Conservation (phyloP, 805 yeast species). For the Saccharomyces kudriavzevii region DNA sequence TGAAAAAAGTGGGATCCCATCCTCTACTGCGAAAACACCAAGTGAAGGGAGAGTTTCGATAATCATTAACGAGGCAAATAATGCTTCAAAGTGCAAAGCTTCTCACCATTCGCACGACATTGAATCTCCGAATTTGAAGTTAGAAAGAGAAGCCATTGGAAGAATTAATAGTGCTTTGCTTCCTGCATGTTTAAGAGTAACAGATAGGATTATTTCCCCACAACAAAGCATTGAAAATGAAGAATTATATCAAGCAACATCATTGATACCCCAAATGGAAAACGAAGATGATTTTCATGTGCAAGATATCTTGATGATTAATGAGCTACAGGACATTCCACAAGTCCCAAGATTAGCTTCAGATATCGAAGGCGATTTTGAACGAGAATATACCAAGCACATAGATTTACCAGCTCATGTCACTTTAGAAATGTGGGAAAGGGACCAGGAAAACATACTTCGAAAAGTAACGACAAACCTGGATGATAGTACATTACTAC, state of each 20-base stretch:
- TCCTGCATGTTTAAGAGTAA: slow-evolving; percentile 21
- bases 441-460: slow-evolving; percentile 11
- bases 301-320: slow-evolving; percentile 4
- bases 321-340: slow-evolving; percentile 19
- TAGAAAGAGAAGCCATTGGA: slow-evolving; percentile 24
- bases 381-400: background rate
- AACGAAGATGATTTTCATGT: background rate
- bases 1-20: background rate
- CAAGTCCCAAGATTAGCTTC: slow-evolving; percentile 10
- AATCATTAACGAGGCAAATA: background rate
- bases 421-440: slow-evolving; percentile 22
- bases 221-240: background rate
- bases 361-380: background rate
- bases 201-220: slow-evolving; percentile 5
- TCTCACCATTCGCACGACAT: background rate
- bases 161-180: slow-evolving; percentile 27
- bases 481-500: slow-evolving; percentile 10
- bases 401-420: slow-evolving; percentile 14
- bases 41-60: background rate
- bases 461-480: slow-evolving; percentile 10
- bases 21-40: background rate
- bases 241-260: slow-evolving; percentile 1
- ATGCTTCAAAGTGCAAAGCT: background rate
- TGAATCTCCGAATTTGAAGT: slow-evolving; percentile 12
- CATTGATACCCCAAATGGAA: slow-evolving; percentile 1